These are phyloP conservation scores for Daedaleopsis sinensis DNA, from an alignment of 768 basidiomycete genomes.

Conservation along the genomic window DNA sequence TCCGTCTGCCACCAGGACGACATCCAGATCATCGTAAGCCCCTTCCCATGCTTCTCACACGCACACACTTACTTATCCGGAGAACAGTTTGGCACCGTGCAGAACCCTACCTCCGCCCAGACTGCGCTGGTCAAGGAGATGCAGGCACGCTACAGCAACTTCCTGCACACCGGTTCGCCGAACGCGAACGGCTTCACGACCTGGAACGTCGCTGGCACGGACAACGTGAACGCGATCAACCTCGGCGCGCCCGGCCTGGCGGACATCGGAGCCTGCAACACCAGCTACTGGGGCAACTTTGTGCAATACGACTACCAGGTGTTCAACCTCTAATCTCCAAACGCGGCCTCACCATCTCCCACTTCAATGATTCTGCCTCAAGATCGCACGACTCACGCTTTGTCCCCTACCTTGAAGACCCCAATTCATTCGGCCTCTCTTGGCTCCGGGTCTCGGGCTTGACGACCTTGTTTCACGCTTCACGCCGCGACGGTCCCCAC, in stretches of 20 bases:
- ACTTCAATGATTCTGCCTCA: not conserved
- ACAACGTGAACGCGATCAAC: constrained; percentile 57
- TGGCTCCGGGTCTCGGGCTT: not conserved
- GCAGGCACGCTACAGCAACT: constrained; percentile 60
- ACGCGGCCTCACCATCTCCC: not conserved
- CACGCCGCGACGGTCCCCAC: not conserved
- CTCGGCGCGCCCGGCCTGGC: constrained; percentile 62
- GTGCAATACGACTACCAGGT: constrained; percentile 77
- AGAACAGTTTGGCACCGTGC: constrained; percentile 53
- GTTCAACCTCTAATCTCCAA: constrained; percentile 35
- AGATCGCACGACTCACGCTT: not conserved
- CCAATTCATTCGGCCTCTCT: too few species aligned
- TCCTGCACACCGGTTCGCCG: constrained; percentile 63
- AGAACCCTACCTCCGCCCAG: constrained; percentile 58
- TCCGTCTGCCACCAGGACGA: constrained; percentile 82
- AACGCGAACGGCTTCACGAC: constrained; percentile 48
- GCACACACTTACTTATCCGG: constrained; percentile 29
- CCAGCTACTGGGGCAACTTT: constrained; percentile 66
- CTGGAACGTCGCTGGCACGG: constrained; percentile 58
- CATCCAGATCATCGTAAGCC: constrained; percentile 73
- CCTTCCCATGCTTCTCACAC: constrained; percentile 1
- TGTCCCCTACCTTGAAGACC: not conserved
- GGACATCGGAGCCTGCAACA: constrained; percentile 59
- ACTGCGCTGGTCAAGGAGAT: constrained; percentile 63
- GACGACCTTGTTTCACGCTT: not conserved